phyloP scores from a whole-genome alignment of 1,284 basidiomycete species.

The Bjerkandera adusta region DNA sequence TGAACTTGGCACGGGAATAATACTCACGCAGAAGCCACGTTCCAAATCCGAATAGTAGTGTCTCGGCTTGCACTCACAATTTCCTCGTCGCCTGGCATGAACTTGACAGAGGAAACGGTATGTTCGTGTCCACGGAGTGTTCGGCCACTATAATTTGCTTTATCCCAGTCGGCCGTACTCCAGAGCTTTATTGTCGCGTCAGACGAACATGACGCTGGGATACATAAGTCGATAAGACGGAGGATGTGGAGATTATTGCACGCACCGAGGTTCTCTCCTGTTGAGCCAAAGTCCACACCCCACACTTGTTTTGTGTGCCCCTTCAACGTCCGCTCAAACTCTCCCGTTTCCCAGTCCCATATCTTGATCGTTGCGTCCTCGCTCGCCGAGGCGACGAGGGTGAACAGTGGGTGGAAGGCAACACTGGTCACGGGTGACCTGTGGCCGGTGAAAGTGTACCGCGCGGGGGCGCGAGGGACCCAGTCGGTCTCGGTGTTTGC shows the following conservation, averaged over 20 bases:
- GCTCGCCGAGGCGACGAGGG: constrained; percentile 79
- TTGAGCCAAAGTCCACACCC: constrained; percentile 87
- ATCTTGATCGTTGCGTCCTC: constrained; percentile 90
- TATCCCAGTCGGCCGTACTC: constrained; percentile 91
- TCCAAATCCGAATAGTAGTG: constrained; percentile 83
- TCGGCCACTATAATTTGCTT: too few relatives aligned
- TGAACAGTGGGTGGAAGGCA: constrained; percentile 87
- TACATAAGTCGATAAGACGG: neutral
- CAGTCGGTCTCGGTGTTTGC: constrained; percentile 67
- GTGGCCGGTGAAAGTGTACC: constrained; percentile 81
- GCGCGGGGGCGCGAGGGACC: constrained; percentile 79
- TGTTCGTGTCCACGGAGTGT: constrained; percentile 92
- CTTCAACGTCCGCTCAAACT: constrained; percentile 89
- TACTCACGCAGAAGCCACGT: constrained; percentile 78
- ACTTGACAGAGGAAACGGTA: constrained; percentile 81
- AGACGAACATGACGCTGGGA: constrained; percentile 80
- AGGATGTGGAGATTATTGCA: neutral
- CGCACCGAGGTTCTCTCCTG: constrained; percentile 76
- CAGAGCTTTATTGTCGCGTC: constrained; percentile 91
- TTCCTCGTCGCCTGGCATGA: constrained; percentile 81
- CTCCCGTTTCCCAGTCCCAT: constrained; percentile 96
- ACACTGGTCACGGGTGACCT: constrained; percentile 76
- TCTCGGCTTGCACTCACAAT: constrained; percentile 88
- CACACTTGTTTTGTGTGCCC: constrained; percentile 89
- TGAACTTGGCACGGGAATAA: neutral